Evolutionary conservation across 2,329 filamentous ascomycete genomes (phyloP), one percentile per base, ranked within the genome.

Genomic region (Arthrobotrys entomopaga): DNA sequence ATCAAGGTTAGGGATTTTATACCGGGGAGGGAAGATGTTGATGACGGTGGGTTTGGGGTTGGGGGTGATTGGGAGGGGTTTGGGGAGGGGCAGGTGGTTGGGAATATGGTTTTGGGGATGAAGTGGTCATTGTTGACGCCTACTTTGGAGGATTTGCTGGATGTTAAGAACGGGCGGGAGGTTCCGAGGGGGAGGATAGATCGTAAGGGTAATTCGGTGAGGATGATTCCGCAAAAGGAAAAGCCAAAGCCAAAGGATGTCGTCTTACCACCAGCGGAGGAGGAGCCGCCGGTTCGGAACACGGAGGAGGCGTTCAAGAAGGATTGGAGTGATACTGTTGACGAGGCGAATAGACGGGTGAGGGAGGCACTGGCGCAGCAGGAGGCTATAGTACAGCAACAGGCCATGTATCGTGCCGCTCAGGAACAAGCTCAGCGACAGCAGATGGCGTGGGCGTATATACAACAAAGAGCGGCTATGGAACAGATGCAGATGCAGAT

Each of bases 61-160:
- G 46, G 58, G 49, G 46, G 6, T 7, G 22, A 20, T 19, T 70
- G 65, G 65, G 46, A 46, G 15, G 58, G 46, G 19, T 70, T 57
- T 34, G 65, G 65, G 7, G 52, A 11, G 4, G 58, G 65, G 24
- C 3, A 38, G 1, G 50, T 26, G 20, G 4, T 22, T 15, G 6
- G 5, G 49, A 53, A 43, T 11, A 8, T 19, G n/a, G 8, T 43
- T 4, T 42, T 24, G 48, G 8, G 8, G n/a, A 48, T n/a, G n/a
- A 16, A 29, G 29, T 20, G 11, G 11, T 19, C 42, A 13, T 5
- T 24, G 13, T 22, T 52, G 38, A 26, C 52, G 10, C 15, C 13
- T 34, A 38, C 13, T 1, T 38, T 15, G 22, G 7, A 20, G 22
- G 20, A 54, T 13, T 16, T 65, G 13, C 10, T 10, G 29, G 6